Evolutionary conservation across 306 rosid species (phyloP), one percentile per base, ranked within the genome.

Genomic region (Cicer chorassanicum): DNA sequence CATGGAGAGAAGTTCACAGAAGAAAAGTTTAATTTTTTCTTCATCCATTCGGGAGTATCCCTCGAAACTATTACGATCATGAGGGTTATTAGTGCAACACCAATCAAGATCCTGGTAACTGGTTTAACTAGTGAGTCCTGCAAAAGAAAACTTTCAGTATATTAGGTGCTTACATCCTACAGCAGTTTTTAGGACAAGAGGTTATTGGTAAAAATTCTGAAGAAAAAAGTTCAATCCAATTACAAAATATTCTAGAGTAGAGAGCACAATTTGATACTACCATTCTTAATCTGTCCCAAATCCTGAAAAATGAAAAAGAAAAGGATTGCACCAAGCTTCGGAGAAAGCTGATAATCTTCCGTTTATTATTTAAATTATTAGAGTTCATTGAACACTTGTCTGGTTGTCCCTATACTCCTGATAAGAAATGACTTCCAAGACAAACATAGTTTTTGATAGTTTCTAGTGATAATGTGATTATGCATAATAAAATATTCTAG

Each of bases 71-170:
- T 55, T 4, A 88, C 65, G 77, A 95, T 89, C 86, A 89, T 15
- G 76, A 90, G 19, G 65, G 97, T 87, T 63, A 90, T 78, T 16
- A 88, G 7, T 16, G 88, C 88, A 65, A 92, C 96, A 16, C 93
- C 97, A 29, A 89, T 3, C 86, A 92, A 70, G 80, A 92, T 92
- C 87, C 81, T 86, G n/a, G 97, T 95, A 71, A 92, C 84, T 8
- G 99, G 99, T 75, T 87, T 80, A 65, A 95, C 29, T 76, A 90
- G 50, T 6, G 99, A 90, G 77, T 95, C 99, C 99, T 95, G 92
- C 65, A 75, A 64, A 66, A 29, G 50, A 74, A 8, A 61, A 15
- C 3, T 15, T 38, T 10, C 3, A 39, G 45, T 16, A 50, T 29
- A 10, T 70, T 18, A 69, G 21, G 12, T 24, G 44, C 57, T 67